These are phyloP conservation scores for Phytophthora sp. DNA, from an alignment of 352 stramenopile genomes.

Conservation along the genomic window DNA sequence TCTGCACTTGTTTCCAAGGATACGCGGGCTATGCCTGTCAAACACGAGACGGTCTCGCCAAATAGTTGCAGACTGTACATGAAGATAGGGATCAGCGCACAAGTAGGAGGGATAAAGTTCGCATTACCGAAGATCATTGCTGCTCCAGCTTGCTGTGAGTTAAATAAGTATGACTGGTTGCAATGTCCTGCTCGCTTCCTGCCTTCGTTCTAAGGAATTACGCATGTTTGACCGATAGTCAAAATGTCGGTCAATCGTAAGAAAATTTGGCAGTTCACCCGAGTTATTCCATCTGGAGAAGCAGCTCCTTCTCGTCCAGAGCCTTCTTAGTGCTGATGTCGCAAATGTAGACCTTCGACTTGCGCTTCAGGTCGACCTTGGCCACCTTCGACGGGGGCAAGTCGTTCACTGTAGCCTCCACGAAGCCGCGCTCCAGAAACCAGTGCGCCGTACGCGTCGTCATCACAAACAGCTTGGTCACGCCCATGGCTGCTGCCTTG, in stretches of 20 bases:
- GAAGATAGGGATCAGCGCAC: background rate
- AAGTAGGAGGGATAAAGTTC: slow-evolving; percentile 13
- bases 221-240: slow-evolving; percentile 32
- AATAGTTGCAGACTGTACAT: slow-evolving; percentile 20
- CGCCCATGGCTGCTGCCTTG: slow-evolving; percentile 82
- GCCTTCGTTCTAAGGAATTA: slow-evolving; percentile 30
- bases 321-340: slow-evolving; percentile 86
- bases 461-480: slow-evolving; percentile 96
- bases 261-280: slow-evolving; percentile 18
- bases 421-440: slow-evolving; percentile 97
- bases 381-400: slow-evolving; percentile 81
- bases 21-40: slow-evolving; percentile 72
- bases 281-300: slow-evolving; percentile 64
- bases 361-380: slow-evolving; percentile 83
- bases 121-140: slow-evolving; percentile 26
- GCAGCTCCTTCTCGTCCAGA: slow-evolving; percentile 85
- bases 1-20: slow-evolving; percentile 90
- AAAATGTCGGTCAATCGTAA: slow-evolving; percentile 37
- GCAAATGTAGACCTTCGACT: slow-evolving; percentile 91
- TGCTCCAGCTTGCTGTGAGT: slow-evolving; percentile 28
- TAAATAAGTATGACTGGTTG: slow-evolving; percentile 36
- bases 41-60: slow-evolving; percentile 41
- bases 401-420: slow-evolving; percentile 88
- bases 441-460: slow-evolving; percentile 98
- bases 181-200: slow-evolving; percentile 18